Base-by-base conservation (phyloP, 1,284 basidiomycete species). In the Rhodotorula sp. region DNA sequence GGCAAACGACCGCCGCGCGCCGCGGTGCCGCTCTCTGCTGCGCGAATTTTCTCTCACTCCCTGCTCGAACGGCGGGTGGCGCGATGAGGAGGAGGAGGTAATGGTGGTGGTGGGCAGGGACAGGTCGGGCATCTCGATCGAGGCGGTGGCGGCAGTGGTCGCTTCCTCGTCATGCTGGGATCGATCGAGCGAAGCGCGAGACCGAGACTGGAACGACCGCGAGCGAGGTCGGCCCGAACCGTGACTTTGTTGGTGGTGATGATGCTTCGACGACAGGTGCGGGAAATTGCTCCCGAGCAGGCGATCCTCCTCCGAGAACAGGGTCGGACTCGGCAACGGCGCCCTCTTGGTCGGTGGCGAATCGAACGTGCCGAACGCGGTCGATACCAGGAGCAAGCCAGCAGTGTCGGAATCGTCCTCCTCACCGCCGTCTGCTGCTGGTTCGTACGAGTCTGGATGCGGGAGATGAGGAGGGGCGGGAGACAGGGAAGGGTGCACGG, bases 241-340 rank as follows among this genome's bases (percentile, higher is more conserved):
- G 30, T 48, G n/a, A n/a, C n/a, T n/a, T n/a, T n/a, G n/a, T n/a
- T n/a, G n/a, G n/a, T n/a, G 30, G 48, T 30, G 56, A 2, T 49
- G n/a, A 7, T 48, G 54, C 29, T 29, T 54, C 29, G 48, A 49
- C 10, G 6, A 6, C 46, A 54, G n/a, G 20, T 54, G 53, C 20
- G 62, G 63, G 56, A 69, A 62, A 37, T 61, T 62, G 8, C 37
- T 42, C 15, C 69, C 66, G 55, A 71, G 66, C 4, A 71, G 58
- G 10, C 60, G 69, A 60, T 71, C 69, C 8, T 64, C 55, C 57
- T 71, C 69, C 1, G 55, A 59, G 49, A 71, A 71, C n/a, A 71
- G 60, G 4, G 66, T 63, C 20, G 69, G 69, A n/a, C 33, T 44
- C 12, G 66, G 66, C 2, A 62, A 54, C 4, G 66, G 53, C 42